Percentiles rank a stretch among this genome's conserved stretches.
Conservation (phyloP, 2,329 filamentous ascomycete species). For the Penicillium sp. region DNA sequence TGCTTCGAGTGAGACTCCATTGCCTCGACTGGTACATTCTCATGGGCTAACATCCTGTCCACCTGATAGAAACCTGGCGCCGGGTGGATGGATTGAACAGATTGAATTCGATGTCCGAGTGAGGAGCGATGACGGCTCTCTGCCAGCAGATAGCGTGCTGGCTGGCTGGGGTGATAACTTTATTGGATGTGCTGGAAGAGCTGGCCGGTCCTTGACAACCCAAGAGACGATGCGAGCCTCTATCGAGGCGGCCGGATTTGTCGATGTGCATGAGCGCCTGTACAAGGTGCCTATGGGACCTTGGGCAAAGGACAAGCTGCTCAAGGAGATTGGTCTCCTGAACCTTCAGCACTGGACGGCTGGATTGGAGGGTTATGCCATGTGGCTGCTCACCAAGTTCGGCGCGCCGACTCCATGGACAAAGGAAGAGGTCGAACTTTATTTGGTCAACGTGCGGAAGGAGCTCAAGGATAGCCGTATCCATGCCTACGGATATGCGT, state of each 20-base stretch:
- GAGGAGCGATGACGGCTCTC: constrained; percentile 1
- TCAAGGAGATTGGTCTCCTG: constrained; percentile 5
- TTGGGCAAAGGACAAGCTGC: constrained; percentile 2
- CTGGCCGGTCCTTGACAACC: constrained; percentile 2
- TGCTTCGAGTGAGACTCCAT: constrained; percentile 9
- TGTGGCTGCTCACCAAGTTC: constrained; percentile 15
- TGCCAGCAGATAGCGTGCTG: constrained; percentile 1
- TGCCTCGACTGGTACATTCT: not conserved
- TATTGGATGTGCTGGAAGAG: not conserved
- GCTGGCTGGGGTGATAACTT: constrained; percentile 3
- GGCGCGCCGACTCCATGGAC: constrained; percentile 9
- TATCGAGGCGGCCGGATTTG: constrained; percentile 6
- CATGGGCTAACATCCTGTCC: not conserved
- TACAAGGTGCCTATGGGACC: constrained; percentile 8
- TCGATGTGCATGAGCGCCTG: constrained; percentile 4
- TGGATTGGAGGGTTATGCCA: constrained; percentile 7
- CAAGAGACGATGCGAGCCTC: constrained; percentile 3
- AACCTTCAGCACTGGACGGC: constrained; percentile 7
- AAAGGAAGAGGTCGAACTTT: constrained; percentile 10
- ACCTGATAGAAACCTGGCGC: not conserved
- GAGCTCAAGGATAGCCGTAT: constrained; percentile 5
- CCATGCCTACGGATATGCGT: constrained; percentile 5
- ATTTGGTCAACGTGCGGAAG: constrained; percentile 8
- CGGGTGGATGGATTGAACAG: constrained; percentile 9
- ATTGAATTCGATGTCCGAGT: constrained; percentile 2